Base-by-base conservation (phyloP, 306 rosid genomes). In the Clitoria ternatea region DNA sequence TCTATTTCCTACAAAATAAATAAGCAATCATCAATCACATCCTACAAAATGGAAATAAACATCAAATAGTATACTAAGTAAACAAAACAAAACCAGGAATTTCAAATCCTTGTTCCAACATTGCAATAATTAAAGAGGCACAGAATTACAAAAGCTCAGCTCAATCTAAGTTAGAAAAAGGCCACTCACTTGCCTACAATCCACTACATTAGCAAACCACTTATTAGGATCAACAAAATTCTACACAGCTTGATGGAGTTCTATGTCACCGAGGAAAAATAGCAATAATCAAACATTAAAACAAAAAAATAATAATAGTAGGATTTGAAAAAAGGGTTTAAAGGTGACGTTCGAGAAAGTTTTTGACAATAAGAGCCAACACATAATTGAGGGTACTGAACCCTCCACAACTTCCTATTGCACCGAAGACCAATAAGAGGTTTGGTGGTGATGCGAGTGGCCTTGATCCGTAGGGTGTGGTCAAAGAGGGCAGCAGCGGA, bases 181-280 rank as follows among this genome's bases (percentile, higher is more conserved):
- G 68, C 23, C 0, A 85, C 92, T 85, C 60, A 89, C 98, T 77
- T 93, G 97, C 79, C 97, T 89, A 81, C 90, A 94, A 82, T 93
- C 98, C 77, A 90, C 98, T 0, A 97, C 96, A 75, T 93, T 96
- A 30, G 98, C 83, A 70, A 88, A 87, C 78, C 75, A 76, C 77
- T 89, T 82, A 66, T 93, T 88, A n/a, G 98, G 94, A 50, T 81
- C 91, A 68, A 82, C 88, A 44, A 90, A 94, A 84, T 83, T 86
- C 74, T 93, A 92, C 26, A 83, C 87, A 7, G 97, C 84, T n/a
- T 82, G 73, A 60, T 87, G 92, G 50, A 93, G 88, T 36, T 88
- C 98, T 73, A 97, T 90, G 75, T 20, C 66, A 66, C 55, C 6
- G 36, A 0, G 36, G 65, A 79, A 54, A 75, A 13, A 42, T 43